These are phyloP conservation scores for Hordeum marinum DNA, from an alignment of 176 grass and related monocot genomes.

Conservation along the genomic window DNA sequence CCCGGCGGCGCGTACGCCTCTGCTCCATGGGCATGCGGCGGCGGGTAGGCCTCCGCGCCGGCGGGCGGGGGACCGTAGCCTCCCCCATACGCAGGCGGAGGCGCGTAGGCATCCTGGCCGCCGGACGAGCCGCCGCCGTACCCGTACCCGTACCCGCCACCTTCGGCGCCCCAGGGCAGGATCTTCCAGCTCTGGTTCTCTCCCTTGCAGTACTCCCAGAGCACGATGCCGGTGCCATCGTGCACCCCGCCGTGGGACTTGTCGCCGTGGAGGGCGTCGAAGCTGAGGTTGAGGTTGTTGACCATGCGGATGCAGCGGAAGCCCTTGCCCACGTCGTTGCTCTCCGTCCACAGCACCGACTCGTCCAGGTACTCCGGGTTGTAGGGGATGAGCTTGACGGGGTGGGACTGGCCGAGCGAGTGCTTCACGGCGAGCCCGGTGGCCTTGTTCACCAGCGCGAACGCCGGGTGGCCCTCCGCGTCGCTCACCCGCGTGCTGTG, in stretches of 20 bases:
- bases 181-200: constrained; percentile 85
- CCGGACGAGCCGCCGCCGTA: constrained; percentile 1
- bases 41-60: not conserved
- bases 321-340: constrained; percentile 55
- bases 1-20: not conserved
- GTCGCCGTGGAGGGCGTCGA: constrained; percentile 72
- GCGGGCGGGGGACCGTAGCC: not conserved
- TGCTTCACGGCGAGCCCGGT: constrained; percentile 78
- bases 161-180: constrained; percentile 40
- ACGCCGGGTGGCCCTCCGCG: constrained; percentile 52
- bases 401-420: constrained; percentile 73
- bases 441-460: constrained; percentile 62
- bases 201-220: constrained; percentile 75
- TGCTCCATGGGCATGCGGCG: not conserved
- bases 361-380: constrained; percentile 48
- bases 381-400: constrained; percentile 46
- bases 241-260: constrained; percentile 62
- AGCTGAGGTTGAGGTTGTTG: constrained; percentile 70
- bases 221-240: constrained; percentile 65
- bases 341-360: constrained; percentile 74
- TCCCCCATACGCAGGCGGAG: not conserved
- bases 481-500: constrained; percentile 61
- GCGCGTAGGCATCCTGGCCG: not conserved
- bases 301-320: constrained; percentile 90
- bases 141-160: not conserved